Conservation (phyloP, 441 rosid genomes). For the Mallotus japonicus region DNA sequence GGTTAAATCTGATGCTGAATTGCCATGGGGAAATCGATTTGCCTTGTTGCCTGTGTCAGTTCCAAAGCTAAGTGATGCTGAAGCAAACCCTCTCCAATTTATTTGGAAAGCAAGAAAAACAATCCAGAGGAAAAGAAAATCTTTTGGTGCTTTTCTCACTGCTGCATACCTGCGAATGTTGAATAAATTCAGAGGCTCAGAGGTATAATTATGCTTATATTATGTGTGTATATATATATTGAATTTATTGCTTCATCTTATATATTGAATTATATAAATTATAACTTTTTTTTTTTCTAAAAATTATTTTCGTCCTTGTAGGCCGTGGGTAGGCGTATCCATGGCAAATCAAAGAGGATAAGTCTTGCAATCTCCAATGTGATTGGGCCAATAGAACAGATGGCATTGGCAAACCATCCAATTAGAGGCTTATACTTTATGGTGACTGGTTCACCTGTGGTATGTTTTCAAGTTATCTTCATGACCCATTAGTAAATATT, state of each 20-base stretch:
- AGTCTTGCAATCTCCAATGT: conserved; percentile 43
- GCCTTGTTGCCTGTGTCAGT: conserved; percentile 36
- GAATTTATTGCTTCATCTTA: no score
- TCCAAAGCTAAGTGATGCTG: conserved; percentile 20
- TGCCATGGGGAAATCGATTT: conserved; percentile 50
- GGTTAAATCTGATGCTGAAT: conserved; percentile 32
- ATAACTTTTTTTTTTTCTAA: no score
- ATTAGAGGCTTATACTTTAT: conserved; percentile 43
- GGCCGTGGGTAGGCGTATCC: conserved; percentile 35
- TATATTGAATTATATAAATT: no score
- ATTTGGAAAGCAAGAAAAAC: conserved; percentile 28
- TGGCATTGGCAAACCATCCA: conserved; percentile 45
- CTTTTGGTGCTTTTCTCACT: conserved; percentile 31
- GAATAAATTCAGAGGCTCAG: conserved; percentile 20
- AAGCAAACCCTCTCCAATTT: conserved; percentile 38
- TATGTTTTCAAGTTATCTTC: conserved; percentile 3
- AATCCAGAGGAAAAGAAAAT: conserved; percentile 34
- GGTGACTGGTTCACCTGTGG: conserved; percentile 42
- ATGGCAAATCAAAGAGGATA: conserved; percentile 30
- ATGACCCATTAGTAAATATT: no score
- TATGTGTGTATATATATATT: no score
- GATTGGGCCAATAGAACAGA: conserved; percentile 42
- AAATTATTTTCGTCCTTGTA: conserved; percentile 3
- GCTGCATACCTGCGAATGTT: conserved; percentile 31
- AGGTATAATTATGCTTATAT: no score